phyloP scores from a whole-genome alignment of 2,329 filamentous ascomycete species.

The Colletotrichum tanaceti region DNA sequence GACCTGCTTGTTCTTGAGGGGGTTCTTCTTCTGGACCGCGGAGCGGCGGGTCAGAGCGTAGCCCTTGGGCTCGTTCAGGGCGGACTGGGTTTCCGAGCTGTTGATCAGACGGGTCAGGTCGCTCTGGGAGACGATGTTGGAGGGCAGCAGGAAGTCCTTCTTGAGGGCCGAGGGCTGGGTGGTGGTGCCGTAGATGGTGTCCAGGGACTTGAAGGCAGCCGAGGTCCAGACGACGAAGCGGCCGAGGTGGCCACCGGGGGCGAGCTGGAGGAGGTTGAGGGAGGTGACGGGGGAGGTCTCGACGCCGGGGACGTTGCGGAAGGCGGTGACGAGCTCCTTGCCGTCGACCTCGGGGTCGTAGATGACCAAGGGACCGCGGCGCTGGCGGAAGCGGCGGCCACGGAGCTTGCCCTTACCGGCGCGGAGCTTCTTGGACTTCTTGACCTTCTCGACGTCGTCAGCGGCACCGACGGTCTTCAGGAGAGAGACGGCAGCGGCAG shows the following conservation, averaged over 20 bases:
- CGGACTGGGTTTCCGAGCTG: constrained; percentile 97
- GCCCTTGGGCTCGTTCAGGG: constrained; percentile 91
- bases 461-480: constrained; percentile 92
- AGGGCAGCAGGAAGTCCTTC: constrained; percentile 98
- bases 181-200: constrained; percentile 96
- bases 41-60: constrained; percentile 89
- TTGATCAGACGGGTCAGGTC: constrained; percentile 99
- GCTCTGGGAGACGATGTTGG: constrained; percentile 91
- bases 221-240: constrained; percentile 99
- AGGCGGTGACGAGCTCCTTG: constrained; percentile 91
- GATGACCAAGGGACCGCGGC: constrained; percentile 96
- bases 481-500: constrained; percentile 84
- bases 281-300: constrained; percentile 95
- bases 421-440: constrained; percentile 94
- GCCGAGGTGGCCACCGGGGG: constrained; percentile 97
- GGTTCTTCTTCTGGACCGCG: constrained; percentile 99
- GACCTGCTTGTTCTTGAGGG: constrained; percentile 98
- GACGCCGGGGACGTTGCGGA: constrained; percentile 99
- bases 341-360: constrained; percentile 96
- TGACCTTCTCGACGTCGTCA: constrained; percentile 93
- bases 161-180: constrained; percentile 90
- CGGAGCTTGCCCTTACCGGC: constrained; percentile 99
- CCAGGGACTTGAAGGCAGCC: constrained; percentile 93
- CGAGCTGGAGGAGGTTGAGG: constrained; percentile 98
- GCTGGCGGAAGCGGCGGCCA: constrained; percentile 95